phyloP scores from a whole-genome alignment of 768 basidiomycete species.

The Melanogaster broomeanus region DNA sequence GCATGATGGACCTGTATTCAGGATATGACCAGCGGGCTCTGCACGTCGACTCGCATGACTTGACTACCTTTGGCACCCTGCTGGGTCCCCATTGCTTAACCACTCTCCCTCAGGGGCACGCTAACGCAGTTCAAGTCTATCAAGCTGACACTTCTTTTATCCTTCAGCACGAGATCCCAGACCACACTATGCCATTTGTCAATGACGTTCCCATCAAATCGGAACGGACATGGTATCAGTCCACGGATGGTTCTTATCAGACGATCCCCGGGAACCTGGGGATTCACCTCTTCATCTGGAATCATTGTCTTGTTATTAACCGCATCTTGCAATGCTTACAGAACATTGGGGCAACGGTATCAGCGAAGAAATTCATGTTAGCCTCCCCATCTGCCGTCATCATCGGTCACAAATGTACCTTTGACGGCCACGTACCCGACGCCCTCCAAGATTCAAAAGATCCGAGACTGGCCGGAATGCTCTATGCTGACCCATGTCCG shows the following conservation, averaged over 20 bases:
- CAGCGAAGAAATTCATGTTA: too few species aligned
- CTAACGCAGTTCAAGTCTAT: constrained; percentile 41
- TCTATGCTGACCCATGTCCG: too few species aligned
- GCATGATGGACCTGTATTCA: constrained; percentile 36
- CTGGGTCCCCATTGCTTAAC: constrained; percentile 33
- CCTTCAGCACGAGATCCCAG: constrained; percentile 40
- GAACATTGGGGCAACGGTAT: too few species aligned
- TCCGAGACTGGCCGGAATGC: constrained; percentile 31
- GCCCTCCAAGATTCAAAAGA: constrained; percentile 24
- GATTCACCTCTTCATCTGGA: constrained; percentile 17
- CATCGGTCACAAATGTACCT: constrained; percentile 41
- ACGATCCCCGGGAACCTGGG: constrained; percentile 37
- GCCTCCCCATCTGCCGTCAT: constrained; percentile 23
- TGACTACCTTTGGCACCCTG: constrained; percentile 44
- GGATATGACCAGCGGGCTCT: constrained; percentile 38
- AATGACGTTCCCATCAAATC: constrained; percentile 41
- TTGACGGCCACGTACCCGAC: constrained; percentile 33
- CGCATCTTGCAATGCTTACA: too few species aligned
- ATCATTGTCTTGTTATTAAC: too few species aligned
- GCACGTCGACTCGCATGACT: constrained; percentile 31
- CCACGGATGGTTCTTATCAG: constrained; percentile 31
- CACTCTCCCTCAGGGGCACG: constrained; percentile 42
- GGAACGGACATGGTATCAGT: constrained; percentile 30
- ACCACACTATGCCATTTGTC: constrained; percentile 37
- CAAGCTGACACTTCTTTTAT: constrained; percentile 41